Base-by-base conservation (phyloP, 306 rosid genomes). In the Dalbergia cultrata region DNA sequence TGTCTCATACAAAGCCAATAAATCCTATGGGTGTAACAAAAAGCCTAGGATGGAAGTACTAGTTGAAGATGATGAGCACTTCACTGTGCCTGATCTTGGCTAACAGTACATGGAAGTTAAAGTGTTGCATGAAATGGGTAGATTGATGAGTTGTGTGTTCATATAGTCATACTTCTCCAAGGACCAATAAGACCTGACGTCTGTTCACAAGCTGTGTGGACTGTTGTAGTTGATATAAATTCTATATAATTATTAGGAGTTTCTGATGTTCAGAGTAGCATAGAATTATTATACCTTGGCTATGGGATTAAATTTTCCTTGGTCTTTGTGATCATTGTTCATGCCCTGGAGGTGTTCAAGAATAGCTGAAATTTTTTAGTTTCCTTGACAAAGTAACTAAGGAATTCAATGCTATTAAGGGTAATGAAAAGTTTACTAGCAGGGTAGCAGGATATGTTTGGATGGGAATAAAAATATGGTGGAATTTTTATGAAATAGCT, bases 1-100 rank as follows among this genome's bases (percentile, higher is more conserved):
- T 47, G 11, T 74, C 57, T 74, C 93, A 34, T 82, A 79, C 76
- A 90, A 86, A 86, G 83, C 87, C 50, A 31, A 88, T 1, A 95
- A 92, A 83, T 88, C 88, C 19, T 78, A 37, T 49, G 72, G 53
- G 74, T 83, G 94, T 8, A 75, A 74, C 86, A 95, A 95, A 84
- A 95, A 89, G 90, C 97, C 97, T 11, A 86, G 98, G 76, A 79
- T 93, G 33, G 98, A 93, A 76, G 67, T 83, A 67, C 41, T 77
- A 5, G 73, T 78, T 16, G 97, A 95, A 12, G 99, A 95, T 12
- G 93, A 90, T 84, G 98, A 92, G 87, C 83, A 69, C 74, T 90
- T 87, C 65, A 86, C 86, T 5, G 91, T 93, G 70, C 97, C 96
- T 62, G 97, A 89, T 84, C 90, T 86, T 74, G 90, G 97, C 13